Evolutionary conservation across 495 filamentous ascomycete species (phyloP).

Genomic region (Echria macrotheca): DNA sequence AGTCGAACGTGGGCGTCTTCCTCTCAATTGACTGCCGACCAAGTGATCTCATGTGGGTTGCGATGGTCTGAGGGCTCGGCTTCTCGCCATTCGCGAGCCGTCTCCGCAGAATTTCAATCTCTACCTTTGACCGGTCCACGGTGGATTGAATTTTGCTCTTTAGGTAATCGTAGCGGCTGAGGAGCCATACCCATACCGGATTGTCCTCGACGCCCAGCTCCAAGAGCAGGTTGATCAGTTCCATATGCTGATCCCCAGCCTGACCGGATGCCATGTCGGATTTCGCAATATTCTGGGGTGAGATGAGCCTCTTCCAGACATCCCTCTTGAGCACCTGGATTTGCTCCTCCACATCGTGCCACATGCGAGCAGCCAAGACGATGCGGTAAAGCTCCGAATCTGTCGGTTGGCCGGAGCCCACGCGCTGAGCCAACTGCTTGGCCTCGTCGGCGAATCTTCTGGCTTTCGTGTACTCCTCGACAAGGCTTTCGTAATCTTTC

Average conservation of each 20-base stretch:
- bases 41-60: slow-evolving; percentile 66
- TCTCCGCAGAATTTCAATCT: slow-evolving; percentile 85
- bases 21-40: slow-evolving; percentile 55
- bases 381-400: slow-evolving; percentile 80
- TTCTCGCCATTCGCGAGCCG: slow-evolving; percentile 68
- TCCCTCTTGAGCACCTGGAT: slow-evolving; percentile 82
- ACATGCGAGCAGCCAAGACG: slow-evolving; percentile 87
- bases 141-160: slow-evolving; percentile 74
- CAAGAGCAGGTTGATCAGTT: slow-evolving; percentile 77
- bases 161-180: slow-evolving; percentile 80
- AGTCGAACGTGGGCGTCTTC: slow-evolving; percentile 57
- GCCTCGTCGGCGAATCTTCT: slow-evolving; percentile 70
- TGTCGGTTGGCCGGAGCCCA: slow-evolving; percentile 41
- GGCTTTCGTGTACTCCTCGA: slow-evolving; percentile 80
- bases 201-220: slow-evolving; percentile 93
- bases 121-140: slow-evolving; percentile 76
- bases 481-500: slow-evolving; percentile 78
- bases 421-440: slow-evolving; percentile 53
- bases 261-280: slow-evolving; percentile 36
- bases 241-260: slow-evolving; percentile 76
- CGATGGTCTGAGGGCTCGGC: slow-evolving; percentile 61
- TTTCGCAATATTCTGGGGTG: slow-evolving; percentile 43
- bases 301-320: slow-evolving; percentile 73
- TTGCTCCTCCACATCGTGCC: slow-evolving; percentile 81
- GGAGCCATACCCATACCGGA: slow-evolving; percentile 91